A percentile compares a stretch with the other conserved stretches of the same genome.
Conservation (phyloP, 352 stramenopile genomes). For the Pelagophyceae sp. region DNA sequence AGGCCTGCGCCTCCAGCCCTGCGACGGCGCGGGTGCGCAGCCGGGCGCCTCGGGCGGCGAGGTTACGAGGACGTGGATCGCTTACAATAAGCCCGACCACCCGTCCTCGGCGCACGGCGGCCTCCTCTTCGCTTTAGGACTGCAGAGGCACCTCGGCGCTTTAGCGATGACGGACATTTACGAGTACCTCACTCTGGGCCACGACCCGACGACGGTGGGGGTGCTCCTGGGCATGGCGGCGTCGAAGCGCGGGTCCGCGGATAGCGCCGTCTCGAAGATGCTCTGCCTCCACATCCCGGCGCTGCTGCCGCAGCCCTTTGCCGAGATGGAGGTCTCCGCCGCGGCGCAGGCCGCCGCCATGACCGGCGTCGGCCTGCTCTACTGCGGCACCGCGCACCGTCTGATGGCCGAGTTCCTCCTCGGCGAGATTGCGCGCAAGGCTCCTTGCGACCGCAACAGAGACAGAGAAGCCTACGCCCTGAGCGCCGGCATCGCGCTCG, state of each 20-base stretch:
- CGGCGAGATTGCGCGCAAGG: constrained; percentile 79
- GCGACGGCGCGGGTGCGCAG: constrained; percentile 5
- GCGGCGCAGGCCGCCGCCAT: constrained; percentile 88
- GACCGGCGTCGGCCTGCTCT: constrained; percentile 85
- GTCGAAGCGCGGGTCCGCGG: constrained; percentile 75
- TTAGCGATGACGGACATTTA: constrained; percentile 95
- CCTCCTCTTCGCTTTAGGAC: constrained; percentile 85
- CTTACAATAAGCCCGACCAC: constrained; percentile 82
- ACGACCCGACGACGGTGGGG: constrained; percentile 88
- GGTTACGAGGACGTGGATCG: constrained; percentile 93
- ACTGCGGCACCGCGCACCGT: constrained; percentile 83
- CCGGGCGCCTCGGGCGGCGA: constrained; percentile 40
- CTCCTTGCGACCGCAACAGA: constrained; percentile 43
- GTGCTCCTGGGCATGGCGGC: constrained; percentile 91
- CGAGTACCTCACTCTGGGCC: constrained; percentile 91
- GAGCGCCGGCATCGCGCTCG: constrained; percentile 78
- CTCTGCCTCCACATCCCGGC: constrained; percentile 93
- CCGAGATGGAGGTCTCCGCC: constrained; percentile 85
- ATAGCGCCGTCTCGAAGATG: constrained; percentile 89
- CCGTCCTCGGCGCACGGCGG: constrained; percentile 81
- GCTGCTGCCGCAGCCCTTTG: constrained; percentile 81
- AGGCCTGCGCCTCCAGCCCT: too few species aligned
- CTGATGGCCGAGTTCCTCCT: constrained; percentile 96
- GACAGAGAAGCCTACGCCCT: constrained; percentile 88
- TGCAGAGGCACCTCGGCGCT: constrained; percentile 82